These are phyloP conservation scores for Penicillium italicum DNA, from an alignment of 2,329 filamentous ascomycete species.

Conservation along the genomic window DNA sequence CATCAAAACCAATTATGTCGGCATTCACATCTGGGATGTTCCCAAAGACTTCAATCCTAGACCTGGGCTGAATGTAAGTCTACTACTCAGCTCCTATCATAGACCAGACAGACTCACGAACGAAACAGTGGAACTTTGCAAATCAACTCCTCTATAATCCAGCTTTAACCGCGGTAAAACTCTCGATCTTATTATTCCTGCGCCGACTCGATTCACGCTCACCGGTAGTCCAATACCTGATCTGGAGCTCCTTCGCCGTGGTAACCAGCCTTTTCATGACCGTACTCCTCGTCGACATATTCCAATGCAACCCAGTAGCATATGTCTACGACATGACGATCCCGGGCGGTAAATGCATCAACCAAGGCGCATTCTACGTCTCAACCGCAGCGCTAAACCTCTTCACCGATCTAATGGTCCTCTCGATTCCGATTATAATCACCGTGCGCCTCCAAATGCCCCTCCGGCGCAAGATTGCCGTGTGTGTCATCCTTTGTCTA, in stretches of 20 bases:
- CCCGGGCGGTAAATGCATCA: conserved; percentile 25
- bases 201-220: conserved; percentile 30
- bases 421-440: conserved; percentile 32
- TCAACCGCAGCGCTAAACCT: conserved; percentile 27
- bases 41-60: conserved; percentile 17
- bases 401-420: conserved; percentile 32
- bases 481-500: conserved; percentile 29
- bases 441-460: conserved; percentile 31
- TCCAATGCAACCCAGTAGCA: conserved; percentile 29
- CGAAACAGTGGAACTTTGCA: conserved; percentile 24
- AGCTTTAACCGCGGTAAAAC: conserved; percentile 28
- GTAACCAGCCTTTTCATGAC: conserved; percentile 22
- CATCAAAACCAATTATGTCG: conserved; percentile 27
- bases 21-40: conserved; percentile 24
- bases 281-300: conserved; percentile 29
- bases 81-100: background rate
- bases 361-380: conserved; percentile 30
- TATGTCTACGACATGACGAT: conserved; percentile 24
- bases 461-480: conserved; percentile 27
- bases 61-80: conserved; percentile 16
- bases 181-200: conserved; percentile 31
- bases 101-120: background rate
- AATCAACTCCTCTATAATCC: conserved; percentile 33
- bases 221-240: conserved; percentile 17
- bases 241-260: conserved; percentile 21